Conservation (phyloP, 2,329 filamentous ascomycete genomes). For the Fusarium tricinctum region DNA sequence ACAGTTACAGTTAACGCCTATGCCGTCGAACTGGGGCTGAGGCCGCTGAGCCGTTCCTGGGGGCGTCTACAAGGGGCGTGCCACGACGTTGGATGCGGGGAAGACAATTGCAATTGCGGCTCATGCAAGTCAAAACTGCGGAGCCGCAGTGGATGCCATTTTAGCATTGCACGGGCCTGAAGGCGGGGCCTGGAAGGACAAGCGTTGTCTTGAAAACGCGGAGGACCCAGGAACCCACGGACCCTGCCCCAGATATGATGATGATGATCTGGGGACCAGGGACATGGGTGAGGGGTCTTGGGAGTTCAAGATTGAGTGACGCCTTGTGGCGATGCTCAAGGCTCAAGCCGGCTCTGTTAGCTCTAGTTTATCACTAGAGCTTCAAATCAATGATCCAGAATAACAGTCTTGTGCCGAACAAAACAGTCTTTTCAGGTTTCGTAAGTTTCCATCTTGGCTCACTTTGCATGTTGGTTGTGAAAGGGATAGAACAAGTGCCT, state of each 20-base stretch:
- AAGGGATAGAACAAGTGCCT: slow-evolving; percentile 36
- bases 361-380: background rate
- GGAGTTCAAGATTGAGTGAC: slow-evolving; percentile 26
- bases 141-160: slow-evolving; percentile 49
- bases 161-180: slow-evolving; percentile 38
- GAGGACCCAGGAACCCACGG: slow-evolving; percentile 46
- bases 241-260: slow-evolving; percentile 40
- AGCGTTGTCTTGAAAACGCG: slow-evolving; percentile 44
- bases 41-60: background rate
- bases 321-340: slow-evolving; percentile 29
- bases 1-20: too few species aligned
- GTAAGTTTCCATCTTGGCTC: slow-evolving; percentile 4
- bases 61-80: slow-evolving; percentile 40
- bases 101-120: slow-evolving; percentile 50
- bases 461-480: slow-evolving; percentile 21
- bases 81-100: slow-evolving; percentile 47
- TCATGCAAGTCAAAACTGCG: slow-evolving; percentile 52
- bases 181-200: slow-evolving; percentile 38
- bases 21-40: too few species aligned
- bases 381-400: background rate
- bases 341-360: slow-evolving; percentile 21
- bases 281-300: background rate
- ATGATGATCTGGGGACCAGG: slow-evolving; percentile 20
- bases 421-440: slow-evolving; percentile 1
- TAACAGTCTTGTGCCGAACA: background rate